phyloP scores from a whole-genome alignment of 352 stramenopile genomes.

The Pythium phragmiticola region DNA sequence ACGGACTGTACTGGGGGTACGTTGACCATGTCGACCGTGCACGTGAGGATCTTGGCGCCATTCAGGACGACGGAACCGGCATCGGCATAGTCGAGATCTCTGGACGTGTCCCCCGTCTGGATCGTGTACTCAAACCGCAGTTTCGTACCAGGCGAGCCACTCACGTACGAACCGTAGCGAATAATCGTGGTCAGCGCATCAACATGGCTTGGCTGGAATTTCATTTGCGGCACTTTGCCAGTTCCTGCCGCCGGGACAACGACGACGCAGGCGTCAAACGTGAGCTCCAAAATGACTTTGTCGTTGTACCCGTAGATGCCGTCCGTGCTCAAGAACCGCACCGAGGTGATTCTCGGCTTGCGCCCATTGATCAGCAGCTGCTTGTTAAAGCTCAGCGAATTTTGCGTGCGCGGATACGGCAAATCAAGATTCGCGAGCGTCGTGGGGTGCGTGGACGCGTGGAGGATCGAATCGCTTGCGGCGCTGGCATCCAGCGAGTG shows the following conservation, averaged over 20 bases:
- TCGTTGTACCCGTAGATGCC: slow-evolving; percentile 59
- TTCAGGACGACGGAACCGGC: slow-evolving; percentile 61
- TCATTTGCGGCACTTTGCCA: slow-evolving; percentile 39
- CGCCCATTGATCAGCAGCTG: slow-evolving; percentile 67
- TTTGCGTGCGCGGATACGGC: slow-evolving; percentile 61
- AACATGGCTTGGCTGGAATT: slow-evolving; percentile 51
- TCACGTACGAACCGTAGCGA: slow-evolving; percentile 57
- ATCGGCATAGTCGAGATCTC: slow-evolving; percentile 64
- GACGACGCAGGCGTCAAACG: slow-evolving; percentile 64
- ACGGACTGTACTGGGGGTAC: slow-evolving; percentile 46
- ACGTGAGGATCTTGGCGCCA: slow-evolving; percentile 70
- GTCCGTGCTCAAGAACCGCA: slow-evolving; percentile 57
- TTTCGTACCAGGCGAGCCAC: slow-evolving; percentile 43
- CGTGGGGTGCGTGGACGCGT: slow-evolving; percentile 67
- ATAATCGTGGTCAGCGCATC: slow-evolving; percentile 41
- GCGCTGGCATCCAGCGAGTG: slow-evolving; percentile 72
- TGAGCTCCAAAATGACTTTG: slow-evolving; percentile 59
- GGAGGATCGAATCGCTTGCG: slow-evolving; percentile 47
- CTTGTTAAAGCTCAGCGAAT: slow-evolving; percentile 69
- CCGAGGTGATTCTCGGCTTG: slow-evolving; percentile 54
- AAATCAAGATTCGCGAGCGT: slow-evolving; percentile 64
- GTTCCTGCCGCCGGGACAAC: slow-evolving; percentile 31
- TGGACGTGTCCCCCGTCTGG: slow-evolving; percentile 63
- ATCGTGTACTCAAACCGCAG: slow-evolving; percentile 79
- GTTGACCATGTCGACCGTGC: slow-evolving; percentile 32